Percentiles rank a stretch among this genome's conserved stretches.
These are phyloP conservation scores for Penicillium sp. DNA, from an alignment of 2,329 filamentous ascomycete genomes.

Conservation along the genomic window DNA sequence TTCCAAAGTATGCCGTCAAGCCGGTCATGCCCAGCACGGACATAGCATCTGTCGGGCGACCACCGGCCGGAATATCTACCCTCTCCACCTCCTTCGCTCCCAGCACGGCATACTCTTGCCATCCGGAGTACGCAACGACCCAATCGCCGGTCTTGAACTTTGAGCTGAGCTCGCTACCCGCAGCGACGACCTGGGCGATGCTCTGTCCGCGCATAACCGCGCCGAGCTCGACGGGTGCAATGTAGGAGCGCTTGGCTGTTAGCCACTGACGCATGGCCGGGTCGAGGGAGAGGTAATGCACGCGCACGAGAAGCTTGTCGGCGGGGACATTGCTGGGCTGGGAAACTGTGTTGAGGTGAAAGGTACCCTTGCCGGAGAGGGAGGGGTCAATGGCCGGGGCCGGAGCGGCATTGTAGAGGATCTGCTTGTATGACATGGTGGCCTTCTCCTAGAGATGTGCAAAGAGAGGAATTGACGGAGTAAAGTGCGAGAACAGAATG, in stretches of 20 bases:
- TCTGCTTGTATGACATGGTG: conserved; percentile 33
- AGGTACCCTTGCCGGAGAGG: conserved; percentile 30
- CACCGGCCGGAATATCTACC: conserved; percentile 44
- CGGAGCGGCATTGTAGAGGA: conserved; percentile 35
- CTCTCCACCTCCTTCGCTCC: conserved; percentile 48
- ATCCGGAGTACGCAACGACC: conserved; percentile 55
- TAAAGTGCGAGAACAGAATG: not conserved
- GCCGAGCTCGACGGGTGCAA: conserved; percentile 64
- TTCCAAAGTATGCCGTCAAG: conserved; percentile 71
- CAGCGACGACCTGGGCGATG: conserved; percentile 56
- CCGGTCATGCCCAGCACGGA: conserved; percentile 63
- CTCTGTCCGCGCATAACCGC: conserved; percentile 63
- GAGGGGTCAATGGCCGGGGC: conserved; percentile 36
- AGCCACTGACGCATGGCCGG: conserved; percentile 74
- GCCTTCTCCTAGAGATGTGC: not conserved
- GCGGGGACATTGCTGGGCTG: conserved; percentile 29
- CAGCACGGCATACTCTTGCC: conserved; percentile 63
- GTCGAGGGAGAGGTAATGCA: conserved; percentile 64
- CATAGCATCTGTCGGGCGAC: conserved; percentile 57
- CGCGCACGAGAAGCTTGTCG: conserved; percentile 58
- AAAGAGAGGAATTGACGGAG: not conserved
- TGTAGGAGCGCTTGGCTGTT: conserved; percentile 57
- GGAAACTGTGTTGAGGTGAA: conserved; percentile 29
- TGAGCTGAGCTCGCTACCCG: conserved; percentile 46
- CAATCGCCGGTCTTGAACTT: conserved; percentile 39